These are phyloP conservation scores for Dissoconium aciculare DNA, from an alignment of 2,329 filamentous ascomycete species.

Conservation along the genomic window DNA sequence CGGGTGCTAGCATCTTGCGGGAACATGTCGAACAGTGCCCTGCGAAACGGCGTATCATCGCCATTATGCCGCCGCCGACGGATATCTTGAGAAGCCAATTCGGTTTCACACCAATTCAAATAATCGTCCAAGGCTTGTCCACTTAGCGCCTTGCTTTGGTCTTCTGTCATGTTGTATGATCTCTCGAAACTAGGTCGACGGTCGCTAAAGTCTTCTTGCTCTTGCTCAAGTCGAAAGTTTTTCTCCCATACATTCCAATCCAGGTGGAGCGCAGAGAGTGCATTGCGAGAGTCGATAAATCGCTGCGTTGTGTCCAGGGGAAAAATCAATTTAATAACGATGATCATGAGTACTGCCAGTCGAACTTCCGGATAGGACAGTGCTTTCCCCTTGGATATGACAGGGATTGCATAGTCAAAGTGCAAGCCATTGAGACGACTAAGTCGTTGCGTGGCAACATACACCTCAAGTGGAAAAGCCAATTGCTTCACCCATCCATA, in stretches of 20 bases:
- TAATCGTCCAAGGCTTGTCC: slow-evolving; percentile 54
- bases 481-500: slow-evolving; percentile 57
- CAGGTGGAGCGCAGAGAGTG: slow-evolving; percentile 46
- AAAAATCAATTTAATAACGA: slow-evolving; percentile 65
- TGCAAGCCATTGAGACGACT: slow-evolving; percentile 37
- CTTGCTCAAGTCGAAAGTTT: slow-evolving; percentile 12
- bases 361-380: slow-evolving; percentile 60
- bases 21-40: slow-evolving; percentile 30
- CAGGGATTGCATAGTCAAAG: slow-evolving; percentile 37
- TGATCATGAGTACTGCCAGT: slow-evolving; percentile 53
- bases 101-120: slow-evolving; percentile 62
- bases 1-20: slow-evolving; percentile 15
- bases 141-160: slow-evolving; percentile 48
- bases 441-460: slow-evolving; percentile 43
- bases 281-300: slow-evolving; percentile 35
- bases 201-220: slow-evolving; percentile 14
- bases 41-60: slow-evolving; percentile 26
- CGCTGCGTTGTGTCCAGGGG: slow-evolving; percentile 51
- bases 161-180: slow-evolving; percentile 42
- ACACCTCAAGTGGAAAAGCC: slow-evolving; percentile 59
- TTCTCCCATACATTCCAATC: slow-evolving; percentile 62
- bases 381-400: slow-evolving; percentile 27
- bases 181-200: slow-evolving; percentile 24
- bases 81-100: slow-evolving; percentile 39
- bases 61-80: slow-evolving; percentile 20